A percentile compares a stretch with the other conserved stretches of the same genome.
phyloP scores from a whole-genome alignment of 192 early-diverging fungal species.

The Chytriomyces confervae region DNA sequence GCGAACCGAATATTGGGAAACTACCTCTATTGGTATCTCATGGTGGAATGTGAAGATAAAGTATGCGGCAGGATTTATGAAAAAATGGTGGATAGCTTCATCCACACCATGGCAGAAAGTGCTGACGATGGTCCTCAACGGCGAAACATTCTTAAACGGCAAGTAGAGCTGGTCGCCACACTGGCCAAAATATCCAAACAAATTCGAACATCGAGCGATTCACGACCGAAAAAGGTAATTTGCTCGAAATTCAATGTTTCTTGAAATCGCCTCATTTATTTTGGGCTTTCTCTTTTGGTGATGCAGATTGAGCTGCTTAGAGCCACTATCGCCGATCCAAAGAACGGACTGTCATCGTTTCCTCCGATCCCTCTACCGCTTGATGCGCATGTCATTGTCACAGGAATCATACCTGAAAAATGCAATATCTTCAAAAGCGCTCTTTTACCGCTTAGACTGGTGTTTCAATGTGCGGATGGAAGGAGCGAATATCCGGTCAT shows the following conservation, averaged over 20 bases:
- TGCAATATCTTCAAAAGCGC: conserved; percentile 90
- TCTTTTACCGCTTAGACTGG: conserved; percentile 84
- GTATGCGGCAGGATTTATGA: conserved; percentile 83
- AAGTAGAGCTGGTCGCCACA: conserved; percentile 81
- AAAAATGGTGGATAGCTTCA: conserved; percentile 83
- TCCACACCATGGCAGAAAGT: conserved; percentile 67
- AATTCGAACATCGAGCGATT: conserved; percentile 78
- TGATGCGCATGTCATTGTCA: conserved; percentile 87
- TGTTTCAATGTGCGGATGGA: conserved; percentile 84
- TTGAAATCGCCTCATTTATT: neutral
- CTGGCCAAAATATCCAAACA: conserved; percentile 78
- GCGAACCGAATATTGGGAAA: conserved; percentile 88
- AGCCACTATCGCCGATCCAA: conserved; percentile 78
- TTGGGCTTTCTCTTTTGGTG: neutral
- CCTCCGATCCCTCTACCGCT: conserved; percentile 85
- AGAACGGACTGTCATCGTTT: conserved; percentile 81
- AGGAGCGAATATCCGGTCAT: conserved; percentile 86
- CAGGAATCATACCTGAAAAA: conserved; percentile 73
- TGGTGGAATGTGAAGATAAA: conserved; percentile 94
- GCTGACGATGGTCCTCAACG: conserved; percentile 63
- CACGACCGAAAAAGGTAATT: conserved; percentile 81
- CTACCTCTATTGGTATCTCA: conserved; percentile 87
- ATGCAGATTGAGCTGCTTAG: conserved; percentile 81
- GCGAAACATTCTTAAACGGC: conserved; percentile 77
- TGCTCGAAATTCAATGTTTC: neutral